Percentiles rank a stretch among this genome's conserved stretches.
Conservation (phyloP, 148 eudicot genomes). For the Dianthus caryophyllus region DNA sequence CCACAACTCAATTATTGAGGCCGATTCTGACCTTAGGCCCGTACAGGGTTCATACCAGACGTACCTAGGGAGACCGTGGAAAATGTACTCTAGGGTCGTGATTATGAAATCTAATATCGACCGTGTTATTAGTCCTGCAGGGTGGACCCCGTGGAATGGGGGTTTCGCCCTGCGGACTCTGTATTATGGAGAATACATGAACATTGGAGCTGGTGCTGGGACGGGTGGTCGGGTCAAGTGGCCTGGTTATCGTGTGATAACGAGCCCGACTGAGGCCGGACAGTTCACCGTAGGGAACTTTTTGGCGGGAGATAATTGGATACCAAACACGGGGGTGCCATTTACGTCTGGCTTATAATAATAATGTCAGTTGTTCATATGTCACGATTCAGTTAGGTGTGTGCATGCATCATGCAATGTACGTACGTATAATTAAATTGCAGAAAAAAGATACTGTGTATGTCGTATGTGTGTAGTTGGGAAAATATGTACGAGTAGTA, state of each 20-base stretch:
- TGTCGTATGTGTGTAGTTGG: too few relatives aligned
- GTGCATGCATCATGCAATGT: too few relatives aligned
- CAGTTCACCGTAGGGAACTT: constrained; percentile 45
- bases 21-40: constrained; percentile 33
- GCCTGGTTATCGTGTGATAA: constrained; percentile 49
- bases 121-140: constrained; percentile 34
- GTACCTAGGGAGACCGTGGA: constrained; percentile 64
- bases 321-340: constrained; percentile 49
- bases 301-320: constrained; percentile 49
- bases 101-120: constrained; percentile 39
- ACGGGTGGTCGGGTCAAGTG: constrained; percentile 48
- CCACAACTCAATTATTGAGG: constrained; percentile 39
- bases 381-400: background rate
- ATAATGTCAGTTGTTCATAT: background rate
- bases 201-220: constrained; percentile 41
- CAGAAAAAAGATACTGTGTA: too few relatives aligned
- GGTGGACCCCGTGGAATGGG: constrained; percentile 61
- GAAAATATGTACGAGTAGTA: too few relatives aligned
- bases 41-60: constrained; percentile 23
- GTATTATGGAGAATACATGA: constrained; percentile 61
- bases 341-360: constrained; percentile 48
- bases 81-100: constrained; percentile 49
- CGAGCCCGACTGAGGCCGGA: constrained; percentile 25
- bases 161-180: constrained; percentile 36
- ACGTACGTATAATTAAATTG: too few relatives aligned